phyloP scores from a whole-genome alignment of 2,329 filamentous ascomycete species.

The Thyridium curvatum region DNA sequence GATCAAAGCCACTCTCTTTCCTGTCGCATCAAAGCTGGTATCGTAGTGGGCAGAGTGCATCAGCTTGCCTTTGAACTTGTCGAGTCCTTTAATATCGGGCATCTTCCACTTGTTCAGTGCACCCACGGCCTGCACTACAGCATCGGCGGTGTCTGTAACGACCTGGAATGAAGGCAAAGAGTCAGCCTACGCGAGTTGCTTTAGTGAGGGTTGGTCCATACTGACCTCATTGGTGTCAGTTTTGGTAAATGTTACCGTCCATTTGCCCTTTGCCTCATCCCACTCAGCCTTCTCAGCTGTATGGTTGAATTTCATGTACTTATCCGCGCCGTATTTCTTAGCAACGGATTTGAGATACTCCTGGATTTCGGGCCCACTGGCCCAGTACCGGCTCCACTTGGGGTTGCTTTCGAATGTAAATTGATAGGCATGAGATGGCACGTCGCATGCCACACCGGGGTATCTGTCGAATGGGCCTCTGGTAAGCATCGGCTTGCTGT shows the following conservation, averaged over 20 bases:
- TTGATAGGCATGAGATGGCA: constrained; percentile 13
- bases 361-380: constrained; percentile 37
- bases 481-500: too few relatives aligned
- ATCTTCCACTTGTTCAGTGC: constrained; percentile 16
- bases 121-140: too few relatives aligned
- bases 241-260: background rate
- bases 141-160: too few relatives aligned
- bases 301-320: constrained; percentile 1
- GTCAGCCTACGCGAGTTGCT: too few relatives aligned
- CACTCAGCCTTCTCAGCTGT: constrained; percentile 1
- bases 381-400: constrained; percentile 48
- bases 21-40: constrained; percentile 6
- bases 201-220: too few relatives aligned
- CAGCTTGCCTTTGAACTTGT: constrained; percentile 18
- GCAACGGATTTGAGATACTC: constrained; percentile 5
- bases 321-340: constrained; percentile 3
- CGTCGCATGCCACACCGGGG: constrained; percentile 12
- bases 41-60: constrained; percentile 22
- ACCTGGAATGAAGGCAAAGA: too few relatives aligned
- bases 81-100: constrained; percentile 22
- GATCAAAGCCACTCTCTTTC: constrained; percentile 32
- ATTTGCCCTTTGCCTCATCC: constrained; percentile 2
- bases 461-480: constrained; percentile 8
- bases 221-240: too few relatives aligned
- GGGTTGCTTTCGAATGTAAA: constrained; percentile 40